Base-by-base conservation (phyloP, 495 filamentous ascomycete genomes). In the Glutinoglossum americanum region DNA sequence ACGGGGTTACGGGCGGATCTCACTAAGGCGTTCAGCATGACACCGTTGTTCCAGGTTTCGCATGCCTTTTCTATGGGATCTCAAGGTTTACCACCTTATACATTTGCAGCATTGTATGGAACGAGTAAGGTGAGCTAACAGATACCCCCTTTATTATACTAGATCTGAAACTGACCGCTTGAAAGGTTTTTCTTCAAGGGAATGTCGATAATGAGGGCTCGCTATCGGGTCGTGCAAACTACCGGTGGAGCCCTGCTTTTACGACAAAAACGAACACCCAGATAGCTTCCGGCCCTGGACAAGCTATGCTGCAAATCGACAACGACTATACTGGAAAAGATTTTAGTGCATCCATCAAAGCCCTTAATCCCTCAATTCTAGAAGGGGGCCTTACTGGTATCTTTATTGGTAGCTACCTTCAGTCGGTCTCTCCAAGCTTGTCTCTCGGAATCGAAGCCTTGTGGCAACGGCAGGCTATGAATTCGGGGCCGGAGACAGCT, bases 21-120 rank as follows among this genome's bases (percentile, higher is more conserved):
- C 65, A 94, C 84, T 61, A 99, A 96, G 77, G 82, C 85, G 63
- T 89, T 96, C 72, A 86, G 87, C 74, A 77, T 94, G 65, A 77
- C 80, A 61, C 93, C 92, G 51, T 73, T 97, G 64, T 99, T 99
- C 77, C 90, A 96, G 70, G 83, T 95, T 59, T 94, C 89, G 54
- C 93, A 99, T 76, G 83, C 89, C 55, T 92, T 99, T 68, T 79
- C 89, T 32, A 87, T 95, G 81, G 90, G 93, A 58, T 78, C 78
- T 17, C 84, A 92, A 65, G 80, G 82, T 54, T 71, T 90, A 67
- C 86, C 87, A 64, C 93, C 93, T 37, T 99, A 99, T 70, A 84
- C 84, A 45, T 96, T 96, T 71, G 85, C 87, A 57, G 86, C 86
- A 57, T 77, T 99, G 65, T 95, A 88, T 68, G 93, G 93, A 58